Evolutionary conservation across 345 rosid genomes (phyloP).

Genomic region (Citrus hindsii): DNA sequence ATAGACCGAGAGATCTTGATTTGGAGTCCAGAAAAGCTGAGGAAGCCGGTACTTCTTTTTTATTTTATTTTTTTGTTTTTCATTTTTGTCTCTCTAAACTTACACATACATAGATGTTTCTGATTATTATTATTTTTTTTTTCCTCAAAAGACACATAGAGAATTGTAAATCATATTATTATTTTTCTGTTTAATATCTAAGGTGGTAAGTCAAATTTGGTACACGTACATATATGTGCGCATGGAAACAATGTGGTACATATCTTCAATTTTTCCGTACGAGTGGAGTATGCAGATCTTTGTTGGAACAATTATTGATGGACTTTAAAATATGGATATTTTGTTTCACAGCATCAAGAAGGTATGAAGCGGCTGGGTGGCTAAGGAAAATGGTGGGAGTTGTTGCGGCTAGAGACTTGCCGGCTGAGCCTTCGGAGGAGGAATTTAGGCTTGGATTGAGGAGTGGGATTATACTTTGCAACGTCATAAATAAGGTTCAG

Average conservation of each 20-base stretch:
- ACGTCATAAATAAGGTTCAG: slow-evolving; percentile 72
- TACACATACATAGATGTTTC: neutral
- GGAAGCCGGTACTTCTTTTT: slow-evolving; percentile 34
- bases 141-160: too few species aligned
- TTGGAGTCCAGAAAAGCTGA: slow-evolving; percentile 44
- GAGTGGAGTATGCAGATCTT: neutral
- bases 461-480: slow-evolving; percentile 84
- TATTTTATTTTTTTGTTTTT: neutral
- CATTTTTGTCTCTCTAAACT: neutral
- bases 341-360: slow-evolving; percentile 52
- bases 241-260: neutral
- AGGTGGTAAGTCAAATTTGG: neutral
- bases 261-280: neutral
- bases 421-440: slow-evolving; percentile 83
- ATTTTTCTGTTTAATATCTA: neutral
- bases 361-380: slow-evolving; percentile 83
- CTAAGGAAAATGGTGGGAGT: slow-evolving; percentile 77
- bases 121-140: neutral
- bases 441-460: slow-evolving; percentile 81
- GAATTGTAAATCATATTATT: neutral
- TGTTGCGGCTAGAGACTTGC: slow-evolving; percentile 76
- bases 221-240: neutral
- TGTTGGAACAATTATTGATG: neutral
- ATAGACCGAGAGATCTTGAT: slow-evolving; percentile 33
- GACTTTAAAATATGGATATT: neutral